A percentile compares a stretch with the other conserved stretches of the same genome.
Evolutionary conservation across 495 filamentous ascomycete genomes (phyloP).

Genomic region (Cenococcum geophilum): DNA sequence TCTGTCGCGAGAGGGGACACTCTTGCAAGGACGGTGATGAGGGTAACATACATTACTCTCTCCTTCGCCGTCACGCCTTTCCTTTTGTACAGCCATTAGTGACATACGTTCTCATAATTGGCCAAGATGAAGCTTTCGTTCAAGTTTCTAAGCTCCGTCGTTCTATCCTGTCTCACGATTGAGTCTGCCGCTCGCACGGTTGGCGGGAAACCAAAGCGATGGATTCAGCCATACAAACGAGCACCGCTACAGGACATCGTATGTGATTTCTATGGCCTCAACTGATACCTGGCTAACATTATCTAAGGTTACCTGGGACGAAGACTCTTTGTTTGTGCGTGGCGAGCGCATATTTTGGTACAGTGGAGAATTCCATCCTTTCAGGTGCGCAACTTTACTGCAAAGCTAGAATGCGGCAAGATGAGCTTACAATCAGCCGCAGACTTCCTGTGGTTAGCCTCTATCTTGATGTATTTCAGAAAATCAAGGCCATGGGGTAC

Average conservation of each 20-base stretch:
- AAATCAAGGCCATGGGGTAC: slow-evolving; percentile 71
- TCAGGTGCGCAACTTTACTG: slow-evolving; percentile 39
- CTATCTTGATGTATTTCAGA: slow-evolving; percentile 72
- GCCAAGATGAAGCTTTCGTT: slow-evolving; percentile 20
- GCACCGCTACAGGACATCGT: slow-evolving; percentile 40
- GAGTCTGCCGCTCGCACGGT: slow-evolving; percentile 25
- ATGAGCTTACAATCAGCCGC: slow-evolving; percentile 5
- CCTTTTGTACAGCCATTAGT: slow-evolving; percentile 6
- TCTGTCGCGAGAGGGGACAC: background rate
- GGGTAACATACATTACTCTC: no score
- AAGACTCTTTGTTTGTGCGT: slow-evolving; percentile 64
- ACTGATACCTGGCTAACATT: slow-evolving; percentile 2
- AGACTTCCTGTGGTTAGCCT: slow-evolving; percentile 67
- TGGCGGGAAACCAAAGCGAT: slow-evolving; percentile 26
- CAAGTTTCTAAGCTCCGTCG: slow-evolving; percentile 20
- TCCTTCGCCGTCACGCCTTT: background rate
- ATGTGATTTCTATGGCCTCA: slow-evolving; percentile 8
- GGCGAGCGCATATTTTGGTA: slow-evolving; percentile 68
- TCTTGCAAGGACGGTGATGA: background rate
- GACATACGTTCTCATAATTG: background rate
- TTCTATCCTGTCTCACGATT: slow-evolving; percentile 22
- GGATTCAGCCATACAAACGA: slow-evolving; percentile 36
- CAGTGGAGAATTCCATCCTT: slow-evolving; percentile 69
- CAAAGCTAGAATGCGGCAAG: background rate
- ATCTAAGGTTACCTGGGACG: slow-evolving; percentile 63